Evolutionary conservation across 1,284 basidiomycete genomes (phyloP).

Genomic region (Mrakiaceae sp.): DNA sequence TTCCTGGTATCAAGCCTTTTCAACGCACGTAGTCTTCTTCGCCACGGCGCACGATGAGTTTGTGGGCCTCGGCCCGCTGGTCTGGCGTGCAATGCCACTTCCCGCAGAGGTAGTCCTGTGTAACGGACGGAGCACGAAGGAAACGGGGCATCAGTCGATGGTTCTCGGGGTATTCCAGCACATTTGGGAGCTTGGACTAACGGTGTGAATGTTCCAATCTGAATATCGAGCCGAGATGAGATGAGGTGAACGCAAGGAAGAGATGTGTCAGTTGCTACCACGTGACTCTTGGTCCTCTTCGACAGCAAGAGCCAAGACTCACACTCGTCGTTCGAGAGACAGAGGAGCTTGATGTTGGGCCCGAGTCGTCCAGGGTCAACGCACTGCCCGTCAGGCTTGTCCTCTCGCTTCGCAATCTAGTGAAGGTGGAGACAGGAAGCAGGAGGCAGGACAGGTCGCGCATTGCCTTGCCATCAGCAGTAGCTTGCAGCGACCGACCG

Average conservation of each 20-base stretch:
- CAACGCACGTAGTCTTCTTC: not conserved
- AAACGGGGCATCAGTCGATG: too few species aligned
- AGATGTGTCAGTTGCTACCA: too few species aligned
- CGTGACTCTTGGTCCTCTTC: too few species aligned
- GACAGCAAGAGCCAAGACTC: not conserved
- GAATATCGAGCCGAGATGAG: not conserved
- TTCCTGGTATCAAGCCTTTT: too few species aligned
- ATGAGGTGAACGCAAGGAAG: too few species aligned
- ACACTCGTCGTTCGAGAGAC: conserved; percentile 10
- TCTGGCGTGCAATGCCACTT: conserved; percentile 2
- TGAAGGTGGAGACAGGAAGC: too few species aligned
- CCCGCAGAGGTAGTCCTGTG: conserved; percentile 6
- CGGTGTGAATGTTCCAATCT: conserved; percentile 10
- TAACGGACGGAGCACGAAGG: too few species aligned
- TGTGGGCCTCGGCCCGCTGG: not conserved
- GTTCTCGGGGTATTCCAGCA: too few species aligned
- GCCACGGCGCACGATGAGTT: not conserved
- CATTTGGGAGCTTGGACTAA: too few species aligned
- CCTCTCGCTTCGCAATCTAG: conserved; percentile 1
- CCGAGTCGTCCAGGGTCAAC: conserved; percentile 7
- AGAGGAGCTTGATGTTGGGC: not conserved
- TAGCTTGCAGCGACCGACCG: too few species aligned
- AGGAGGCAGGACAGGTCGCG: too few species aligned
- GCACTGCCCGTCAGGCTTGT: not conserved
- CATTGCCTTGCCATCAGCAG: too few species aligned